A percentile compares a stretch with the other conserved stretches of the same genome.
phyloP scores from a whole-genome alignment of 139 green algal genomes.

The Chlorokybus atmophyticus region DNA sequence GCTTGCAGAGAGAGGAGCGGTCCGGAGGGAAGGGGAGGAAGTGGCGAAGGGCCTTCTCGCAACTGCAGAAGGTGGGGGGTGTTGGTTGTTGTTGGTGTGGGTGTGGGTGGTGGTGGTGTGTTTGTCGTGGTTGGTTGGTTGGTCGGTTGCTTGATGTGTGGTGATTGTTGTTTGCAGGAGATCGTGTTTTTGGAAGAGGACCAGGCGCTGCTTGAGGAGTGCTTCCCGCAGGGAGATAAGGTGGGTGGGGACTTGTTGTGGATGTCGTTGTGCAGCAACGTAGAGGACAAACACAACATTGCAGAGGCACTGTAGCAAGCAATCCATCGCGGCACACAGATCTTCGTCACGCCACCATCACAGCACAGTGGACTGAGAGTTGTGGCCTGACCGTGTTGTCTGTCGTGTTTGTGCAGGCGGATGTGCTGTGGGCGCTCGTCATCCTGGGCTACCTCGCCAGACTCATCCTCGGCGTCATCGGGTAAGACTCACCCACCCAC shows the following conservation, averaged over 20 bases:
- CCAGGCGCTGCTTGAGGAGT: constrained; percentile 56
- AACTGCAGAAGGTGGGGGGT: constrained; percentile 38
- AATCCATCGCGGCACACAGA: no score
- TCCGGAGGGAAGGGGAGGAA: constrained; percentile 37
- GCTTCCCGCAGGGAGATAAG: constrained; percentile 55
- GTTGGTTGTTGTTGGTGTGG: neutral
- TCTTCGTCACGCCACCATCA: no score
- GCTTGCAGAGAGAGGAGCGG: constrained; percentile 54
- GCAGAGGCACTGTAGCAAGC: no score
- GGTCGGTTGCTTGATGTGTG: no score
- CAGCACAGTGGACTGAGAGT: no score
- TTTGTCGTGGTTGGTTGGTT: no score
- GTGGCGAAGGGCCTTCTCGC: constrained; percentile 57
- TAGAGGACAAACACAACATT: no score
- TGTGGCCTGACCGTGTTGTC: no score
- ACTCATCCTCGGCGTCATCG: constrained; percentile 48
- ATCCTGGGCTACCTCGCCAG: constrained; percentile 24
- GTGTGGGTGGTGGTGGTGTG: neutral
- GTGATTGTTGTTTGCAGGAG: no score
- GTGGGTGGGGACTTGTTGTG: neutral
- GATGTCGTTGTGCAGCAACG: no score
- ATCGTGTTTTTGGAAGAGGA: constrained; percentile 79
- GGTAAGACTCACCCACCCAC: neutral
- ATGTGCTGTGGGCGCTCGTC: constrained; percentile 27
- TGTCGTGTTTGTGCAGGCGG: no score